Evolutionary conservation across 768 basidiomycete species (phyloP).

Genomic region (Collybia sordida): DNA sequence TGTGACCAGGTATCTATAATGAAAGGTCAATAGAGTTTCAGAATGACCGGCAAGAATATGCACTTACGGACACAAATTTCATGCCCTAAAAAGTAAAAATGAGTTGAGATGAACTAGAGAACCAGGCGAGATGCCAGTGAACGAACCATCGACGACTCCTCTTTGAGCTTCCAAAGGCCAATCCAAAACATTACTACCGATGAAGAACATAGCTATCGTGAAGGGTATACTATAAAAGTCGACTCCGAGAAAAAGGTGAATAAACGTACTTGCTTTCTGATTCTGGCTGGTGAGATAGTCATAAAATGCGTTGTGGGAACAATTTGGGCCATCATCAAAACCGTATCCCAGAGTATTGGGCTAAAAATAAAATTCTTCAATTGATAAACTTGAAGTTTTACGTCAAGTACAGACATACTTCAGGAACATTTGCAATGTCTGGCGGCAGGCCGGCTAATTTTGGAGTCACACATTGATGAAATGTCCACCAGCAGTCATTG

Average conservation of each 20-base stretch:
- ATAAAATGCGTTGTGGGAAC: slow-evolving; percentile 63
- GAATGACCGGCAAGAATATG: not conserved
- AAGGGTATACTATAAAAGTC: not conserved
- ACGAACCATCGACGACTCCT: slow-evolving; percentile 47
- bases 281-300: slow-evolving; percentile 49
- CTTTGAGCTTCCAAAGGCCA: slow-evolving; percentile 59
- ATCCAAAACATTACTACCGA: slow-evolving; percentile 56
- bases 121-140: not conserved
- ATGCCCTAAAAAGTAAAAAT: slow-evolving; percentile 35
- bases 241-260: not conserved
- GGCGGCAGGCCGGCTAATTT: slow-evolving; percentile 40
- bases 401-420: slow-evolving; percentile 28
- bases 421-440: slow-evolving; percentile 48
- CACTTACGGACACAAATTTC: slow-evolving; percentile 61
- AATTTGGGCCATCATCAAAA: slow-evolving; percentile 68
- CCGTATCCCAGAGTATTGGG: slow-evolving; percentile 57
- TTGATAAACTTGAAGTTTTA: not conserved
- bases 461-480: slow-evolving; percentile 41
- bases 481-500: slow-evolving; percentile 57
- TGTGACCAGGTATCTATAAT: slow-evolving; percentile 53
- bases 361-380: slow-evolving; percentile 20
- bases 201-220: slow-evolving; percentile 55
- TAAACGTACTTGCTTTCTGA: slow-evolving; percentile 58
- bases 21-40: slow-evolving; percentile 6
- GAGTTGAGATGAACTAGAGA: not conserved